Base-by-base conservation (phyloP, 441 rosid species). In the Adansonia madagascariensis region DNA sequence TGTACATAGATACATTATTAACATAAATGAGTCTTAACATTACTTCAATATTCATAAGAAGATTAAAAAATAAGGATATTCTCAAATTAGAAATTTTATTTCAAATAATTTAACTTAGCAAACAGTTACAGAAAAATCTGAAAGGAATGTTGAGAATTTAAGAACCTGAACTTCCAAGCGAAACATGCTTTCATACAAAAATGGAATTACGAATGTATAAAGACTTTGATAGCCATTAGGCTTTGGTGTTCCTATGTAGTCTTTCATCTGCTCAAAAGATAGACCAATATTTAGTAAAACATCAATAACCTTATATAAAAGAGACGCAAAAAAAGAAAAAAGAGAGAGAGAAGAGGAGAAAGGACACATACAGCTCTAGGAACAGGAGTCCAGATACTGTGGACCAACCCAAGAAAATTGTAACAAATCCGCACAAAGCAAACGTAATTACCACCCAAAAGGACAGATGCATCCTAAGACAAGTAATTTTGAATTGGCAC, bases 151-250 rank as follows among this genome's bases (percentile, higher is more conserved):
- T 41, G 3, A 62, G 75, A 5, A 76, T 79, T 22, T 8, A 41
- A 77, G 75, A 70, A 95, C 98, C 98, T 94, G 99, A 84, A 95
- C 97, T 83, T 95, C 99, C 84, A 95, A 81, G 39, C 94, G 91
- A 53, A 95, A 90, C 98, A 90, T 94, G 85, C 99, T 95, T 85
- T 95, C 99, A 81, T 95, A 91, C 81, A 95, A 83, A 89, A 95
- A 94, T 8, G 99, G 99, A 83, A 95, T 94, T 20, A 95, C 98
- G 71, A 90, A 90, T 60, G 99, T 92, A 81, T 95, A 96, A 57
- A 96, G 95, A 88, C 99, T 94, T 87, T 96, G 99, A 77, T 96
- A 96, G 74, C 99, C 99, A 78, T 96, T 96, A 68, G 99, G 98
- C 83, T 96, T 96, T 8, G 99, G 94, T 74, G 97, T 96, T n/a